Evolutionary conservation across 164 flowering plant genomes (phyloP).

Genomic region (Litsea cubeba): DNA sequence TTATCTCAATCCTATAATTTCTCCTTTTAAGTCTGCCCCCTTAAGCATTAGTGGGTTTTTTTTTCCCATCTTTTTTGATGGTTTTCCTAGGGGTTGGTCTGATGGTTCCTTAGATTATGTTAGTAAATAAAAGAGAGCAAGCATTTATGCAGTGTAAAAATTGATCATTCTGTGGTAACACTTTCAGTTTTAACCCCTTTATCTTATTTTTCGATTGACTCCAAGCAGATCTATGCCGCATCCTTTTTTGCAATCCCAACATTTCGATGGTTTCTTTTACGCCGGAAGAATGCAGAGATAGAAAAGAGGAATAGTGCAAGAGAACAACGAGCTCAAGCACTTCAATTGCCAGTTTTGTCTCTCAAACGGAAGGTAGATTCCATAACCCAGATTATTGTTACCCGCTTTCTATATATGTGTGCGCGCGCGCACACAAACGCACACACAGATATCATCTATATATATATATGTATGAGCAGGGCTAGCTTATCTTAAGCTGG

Average conservation of each 20-base stretch:
- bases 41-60: not conserved
- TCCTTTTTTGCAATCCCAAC: conserved; percentile 94
- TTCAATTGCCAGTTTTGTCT: conserved; percentile 67
- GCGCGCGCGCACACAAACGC: too few relatives aligned
- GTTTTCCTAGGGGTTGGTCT: too few relatives aligned
- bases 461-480: too few relatives aligned
- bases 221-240: conserved; percentile 81
- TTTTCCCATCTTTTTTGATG: too few relatives aligned
- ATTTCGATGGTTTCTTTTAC: conserved; percentile 71
- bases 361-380: conserved; percentile 70
- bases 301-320: conserved; percentile 76
- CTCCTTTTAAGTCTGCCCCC: not conserved
- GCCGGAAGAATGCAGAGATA: conserved; percentile 59
- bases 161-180: not conserved
- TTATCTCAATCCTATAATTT: not conserved
- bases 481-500: too few relatives aligned
- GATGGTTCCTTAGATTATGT: too few relatives aligned
- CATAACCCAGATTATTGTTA: too few relatives aligned
- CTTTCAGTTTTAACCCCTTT: not conserved
- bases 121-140: too few relatives aligned
- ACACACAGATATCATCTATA: too few relatives aligned
- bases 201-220: not conserved
- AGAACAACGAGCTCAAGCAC: conserved; percentile 52
- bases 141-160: not conserved
- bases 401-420: too few relatives aligned